A percentile compares a stretch with the other conserved stretches of the same genome.
Evolutionary conservation across 495 filamentous ascomycete species (phyloP).

Genomic region (Neurospora sublineolata): DNA sequence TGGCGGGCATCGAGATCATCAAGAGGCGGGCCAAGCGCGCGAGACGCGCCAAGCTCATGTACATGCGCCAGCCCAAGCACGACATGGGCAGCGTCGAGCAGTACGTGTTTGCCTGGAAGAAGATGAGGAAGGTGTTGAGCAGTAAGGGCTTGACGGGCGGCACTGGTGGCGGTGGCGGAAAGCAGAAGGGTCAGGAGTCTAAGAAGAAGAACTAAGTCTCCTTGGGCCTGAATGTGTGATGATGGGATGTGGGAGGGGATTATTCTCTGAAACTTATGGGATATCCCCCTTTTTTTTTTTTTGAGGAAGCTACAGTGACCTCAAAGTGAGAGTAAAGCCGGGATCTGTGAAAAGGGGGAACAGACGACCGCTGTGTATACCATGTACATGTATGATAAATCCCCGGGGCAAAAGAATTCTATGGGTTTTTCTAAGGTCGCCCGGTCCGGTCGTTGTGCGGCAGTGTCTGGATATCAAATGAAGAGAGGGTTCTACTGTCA

Average conservation of each 20-base stretch:
- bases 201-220: constrained; percentile 6
- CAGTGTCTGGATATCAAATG: background rate
- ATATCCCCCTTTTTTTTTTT: background rate
- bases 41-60: constrained; percentile 79
- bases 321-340: background rate
- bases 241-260: background rate
- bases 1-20: constrained; percentile 87
- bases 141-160: constrained; percentile 5
- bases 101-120: constrained; percentile 34
- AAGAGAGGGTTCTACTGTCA: background rate
- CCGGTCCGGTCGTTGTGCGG: background rate
- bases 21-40: constrained; percentile 73
- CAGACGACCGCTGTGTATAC: background rate
- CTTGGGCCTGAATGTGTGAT: background rate
- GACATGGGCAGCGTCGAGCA: constrained; percentile 35
- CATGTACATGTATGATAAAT: background rate
- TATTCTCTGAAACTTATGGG: constrained; percentile 1
- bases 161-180: constrained; percentile 1
- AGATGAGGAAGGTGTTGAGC: constrained; percentile 22
- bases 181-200: constrained; percentile 7
- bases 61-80: constrained; percentile 65
- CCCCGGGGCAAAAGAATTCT: background rate
- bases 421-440: background rate
- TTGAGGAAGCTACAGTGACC: background rate
- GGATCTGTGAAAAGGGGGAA: background rate